Conservation (phyloP, 495 filamentous ascomycete species). For the Glarea lozoyensis region DNA sequence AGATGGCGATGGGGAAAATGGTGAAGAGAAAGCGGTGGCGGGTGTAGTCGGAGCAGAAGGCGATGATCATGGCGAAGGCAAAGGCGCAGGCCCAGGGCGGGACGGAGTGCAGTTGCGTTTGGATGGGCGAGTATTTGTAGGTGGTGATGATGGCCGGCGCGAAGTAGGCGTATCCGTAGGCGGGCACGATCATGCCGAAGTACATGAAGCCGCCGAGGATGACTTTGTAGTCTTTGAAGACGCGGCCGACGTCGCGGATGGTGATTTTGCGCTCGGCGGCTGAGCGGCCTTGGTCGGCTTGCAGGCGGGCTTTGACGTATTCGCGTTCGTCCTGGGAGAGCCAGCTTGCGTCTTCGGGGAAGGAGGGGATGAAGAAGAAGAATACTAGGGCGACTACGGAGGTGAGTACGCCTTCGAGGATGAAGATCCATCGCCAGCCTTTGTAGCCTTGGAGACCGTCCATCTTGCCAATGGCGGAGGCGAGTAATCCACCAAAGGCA, state of each 20-base stretch:
- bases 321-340: constrained; percentile 65
- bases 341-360: constrained; percentile 58
- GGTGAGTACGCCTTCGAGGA: constrained; percentile 67
- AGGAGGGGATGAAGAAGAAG: constrained; percentile 76
- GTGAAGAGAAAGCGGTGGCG: constrained; percentile 72
- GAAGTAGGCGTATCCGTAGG: constrained; percentile 66
- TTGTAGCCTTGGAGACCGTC: constrained; percentile 55
- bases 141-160: constrained; percentile 65
- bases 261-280: constrained; percentile 58
- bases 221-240: constrained; percentile 68
- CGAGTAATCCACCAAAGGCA: constrained; percentile 79
- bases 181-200: constrained; percentile 79
- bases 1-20: constrained; percentile 50
- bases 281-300: constrained; percentile 68
- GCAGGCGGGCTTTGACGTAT: constrained; percentile 66
- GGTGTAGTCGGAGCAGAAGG: constrained; percentile 55
- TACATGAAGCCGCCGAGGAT: constrained; percentile 80
- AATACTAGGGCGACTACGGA: constrained; percentile 60
- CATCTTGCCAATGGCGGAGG: constrained; percentile 78
- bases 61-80: constrained; percentile 65
- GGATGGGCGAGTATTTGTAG: constrained; percentile 57
- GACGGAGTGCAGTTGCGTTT: constrained; percentile 75
- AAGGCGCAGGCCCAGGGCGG: constrained; percentile 80
- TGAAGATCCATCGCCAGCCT: constrained; percentile 85
- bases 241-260: constrained; percentile 50